A percentile compares a stretch with the other conserved stretches of the same genome.
phyloP scores from a whole-genome alignment of 1,139 yeast species.

The Chernovozyma sophiae-reginae region DNA sequence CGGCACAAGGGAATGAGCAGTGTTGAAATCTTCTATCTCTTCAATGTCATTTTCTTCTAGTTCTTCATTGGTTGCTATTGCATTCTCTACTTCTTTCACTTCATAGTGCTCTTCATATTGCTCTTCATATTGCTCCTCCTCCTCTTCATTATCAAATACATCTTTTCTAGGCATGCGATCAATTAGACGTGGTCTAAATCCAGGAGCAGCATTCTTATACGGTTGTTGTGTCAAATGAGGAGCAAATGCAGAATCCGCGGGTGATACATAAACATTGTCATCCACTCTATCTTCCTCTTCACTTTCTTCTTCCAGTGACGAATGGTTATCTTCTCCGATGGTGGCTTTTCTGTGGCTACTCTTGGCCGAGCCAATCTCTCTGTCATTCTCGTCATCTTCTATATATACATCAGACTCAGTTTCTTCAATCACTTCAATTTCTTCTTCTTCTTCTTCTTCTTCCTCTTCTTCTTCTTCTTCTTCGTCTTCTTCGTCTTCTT shows the following conservation, averaged over 20 bases:
- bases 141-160: constrained; percentile 2
- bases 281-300: background rate
- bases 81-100: background rate
- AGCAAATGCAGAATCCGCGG: background rate
- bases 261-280: background rate
- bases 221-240: background rate
- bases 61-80: background rate
- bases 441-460: constrained; percentile 6
- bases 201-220: background rate
- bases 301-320: background rate
- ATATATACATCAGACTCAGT: constrained; percentile 1
- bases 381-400: constrained; percentile 3
- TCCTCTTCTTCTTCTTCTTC: constrained; percentile 6
- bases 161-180: constrained; percentile 3
- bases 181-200: constrained; percentile 5
- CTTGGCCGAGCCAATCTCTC: no score
- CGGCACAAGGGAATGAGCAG: no score
- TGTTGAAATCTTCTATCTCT: no score
- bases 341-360: no score
- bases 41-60: background rate
- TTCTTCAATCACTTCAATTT: background rate
- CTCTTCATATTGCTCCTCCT: constrained; percentile 1
- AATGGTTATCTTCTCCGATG: no score
- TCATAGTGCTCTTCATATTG: background rate
- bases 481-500: constrained; percentile 5